Base-by-base conservation (phyloP, 805 yeast species). In the Metschnikowia bowlesiae region DNA sequence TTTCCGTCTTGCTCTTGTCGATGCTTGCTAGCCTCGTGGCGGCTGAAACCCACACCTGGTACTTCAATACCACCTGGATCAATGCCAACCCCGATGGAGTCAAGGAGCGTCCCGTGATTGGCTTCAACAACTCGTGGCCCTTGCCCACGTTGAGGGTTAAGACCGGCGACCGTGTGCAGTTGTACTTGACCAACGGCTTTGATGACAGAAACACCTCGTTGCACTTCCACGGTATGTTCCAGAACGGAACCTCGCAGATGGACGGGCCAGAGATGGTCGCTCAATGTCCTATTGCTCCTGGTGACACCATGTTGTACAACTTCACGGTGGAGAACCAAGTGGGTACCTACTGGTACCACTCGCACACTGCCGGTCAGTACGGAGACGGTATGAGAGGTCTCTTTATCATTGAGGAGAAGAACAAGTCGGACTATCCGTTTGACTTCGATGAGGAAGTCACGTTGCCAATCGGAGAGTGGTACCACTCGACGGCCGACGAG, bases 301-400 rank as follows among this genome's bases (percentile, higher is more conserved):
- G 87, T 48, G 79, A 80, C 53, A 78, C 87, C 16, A 75, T 81
- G 70, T 68, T 84, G 55, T 94, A 94, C 76, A 90, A 92, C 75
- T 94, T 94, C 70, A 86, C 96, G 29, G 89, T 90, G 53, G 80
- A 80, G 45, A 76, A 80, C 54, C 97, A 94, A 70, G 82, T 76
- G 51, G 99, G 99, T 62, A 80, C 96, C 16, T 94, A 76, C 77
- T 94, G 99, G 99, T 94, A 92, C 76, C 99, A 94, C 70, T 89
- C 98, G 31, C 99, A 94, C 72, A 82, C 91, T 34, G 69, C 78
- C 22, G 92, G 91, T 59, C 96, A 91, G 70, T 90, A 90, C 62
- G 91, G 94, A 68, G 98, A 94, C 65, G 99, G 99, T 65, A 79
- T 87, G 82, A 79, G 90, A 72, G 94, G 85, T 62, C 73, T 81